Evolutionary conservation across 2,329 filamentous ascomycete genomes (phyloP).

Genomic region (Daldinia eschscholtzii): DNA sequence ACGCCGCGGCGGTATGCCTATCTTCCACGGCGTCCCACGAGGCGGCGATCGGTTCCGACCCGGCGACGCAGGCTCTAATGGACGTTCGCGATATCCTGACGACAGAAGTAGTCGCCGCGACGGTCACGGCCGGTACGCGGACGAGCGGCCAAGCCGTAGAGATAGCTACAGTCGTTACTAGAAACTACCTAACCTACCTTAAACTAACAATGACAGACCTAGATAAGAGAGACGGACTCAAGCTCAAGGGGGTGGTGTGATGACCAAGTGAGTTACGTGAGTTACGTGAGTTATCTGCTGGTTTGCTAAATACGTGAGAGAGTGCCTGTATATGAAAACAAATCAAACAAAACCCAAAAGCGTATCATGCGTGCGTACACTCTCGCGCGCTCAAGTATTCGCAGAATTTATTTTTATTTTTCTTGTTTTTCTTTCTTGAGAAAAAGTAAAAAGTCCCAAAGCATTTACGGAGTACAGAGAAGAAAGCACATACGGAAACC

Average conservation of each 20-base stretch:
- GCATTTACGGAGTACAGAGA: conserved; percentile 37
- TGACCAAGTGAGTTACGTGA: conserved; percentile 13
- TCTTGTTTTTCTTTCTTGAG: neutral
- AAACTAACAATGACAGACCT: conserved; percentile 7
- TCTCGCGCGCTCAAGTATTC: neutral
- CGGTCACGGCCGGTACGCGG: conserved; percentile 21
- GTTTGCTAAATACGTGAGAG: conserved; percentile 7
- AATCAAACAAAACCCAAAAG: neutral
- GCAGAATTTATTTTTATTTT: neutral
- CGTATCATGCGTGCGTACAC: neutral
- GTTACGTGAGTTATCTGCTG: conserved; percentile 12
- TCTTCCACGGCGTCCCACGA: conserved; percentile 51
- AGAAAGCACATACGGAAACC: conserved; percentile 26
- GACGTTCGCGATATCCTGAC: conserved; percentile 44
- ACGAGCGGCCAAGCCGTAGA: conserved; percentile 25
- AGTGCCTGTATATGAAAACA: conserved; percentile 9
- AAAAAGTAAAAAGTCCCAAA: conserved; percentile 22
- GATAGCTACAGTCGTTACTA: conserved; percentile 31
- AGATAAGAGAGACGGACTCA: neutral
- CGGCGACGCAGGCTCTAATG: conserved; percentile 43
- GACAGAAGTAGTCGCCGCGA: conserved; percentile 39
- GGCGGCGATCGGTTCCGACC: conserved; percentile 54
- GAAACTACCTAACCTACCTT: too few relatives aligned
- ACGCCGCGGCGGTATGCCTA: conserved; percentile 50
- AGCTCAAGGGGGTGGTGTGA: neutral